Evolutionary conservation across 2,329 filamentous ascomycete genomes (phyloP), one percentile per base, ranked within the genome.

Genomic region (Arachnopeziza araneosa): DNA sequence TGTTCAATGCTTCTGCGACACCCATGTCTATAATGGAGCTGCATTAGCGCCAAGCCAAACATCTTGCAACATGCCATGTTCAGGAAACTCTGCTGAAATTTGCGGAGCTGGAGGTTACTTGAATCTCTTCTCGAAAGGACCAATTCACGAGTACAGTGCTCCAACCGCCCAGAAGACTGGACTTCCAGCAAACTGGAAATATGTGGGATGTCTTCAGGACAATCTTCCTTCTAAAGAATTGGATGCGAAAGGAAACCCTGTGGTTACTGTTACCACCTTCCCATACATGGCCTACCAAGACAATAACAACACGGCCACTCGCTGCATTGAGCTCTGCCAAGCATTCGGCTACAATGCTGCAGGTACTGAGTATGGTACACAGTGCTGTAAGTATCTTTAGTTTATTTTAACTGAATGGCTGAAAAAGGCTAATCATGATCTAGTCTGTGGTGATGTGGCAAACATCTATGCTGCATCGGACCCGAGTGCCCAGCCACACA

Each of bases 401-500:
- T n/a, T 26, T 21, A 23, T n/a, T 26, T 21, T 49, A 0, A 76
- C 86, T 19, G 17, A 5, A n/a, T 12, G 50, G 14, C 19, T 22
- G n/a, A 22, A 6, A 17, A 52, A 44, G 17, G 50, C 60, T 24
- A 26, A 54, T 7, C 26, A 2, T 52, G 6, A 8, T 52, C 32
- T 21, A 63, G 61, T 63, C 50, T 64, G 63, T 32, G 63, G 63
- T n/a, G 63, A 65, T 56, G 51, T 52, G 52, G 8, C 50, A 54
- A 52, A 58, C 52, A 36, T 60, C 21, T 48, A 59, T 17, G 36
- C 17, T 24, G 50, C 24, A 51, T 74, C 86, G 60, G 82, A 85
- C 69, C 85, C 84, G 61, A 80, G 81, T 19, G 70, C 79, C n/a
- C 82, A 85, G 69, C 86, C 54, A 24, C 65, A 60, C 77, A 82